These are phyloP conservation scores for Cucurbita argyrosperma DNA, from an alignment of 306 rosid species.

Conservation along the genomic window DNA sequence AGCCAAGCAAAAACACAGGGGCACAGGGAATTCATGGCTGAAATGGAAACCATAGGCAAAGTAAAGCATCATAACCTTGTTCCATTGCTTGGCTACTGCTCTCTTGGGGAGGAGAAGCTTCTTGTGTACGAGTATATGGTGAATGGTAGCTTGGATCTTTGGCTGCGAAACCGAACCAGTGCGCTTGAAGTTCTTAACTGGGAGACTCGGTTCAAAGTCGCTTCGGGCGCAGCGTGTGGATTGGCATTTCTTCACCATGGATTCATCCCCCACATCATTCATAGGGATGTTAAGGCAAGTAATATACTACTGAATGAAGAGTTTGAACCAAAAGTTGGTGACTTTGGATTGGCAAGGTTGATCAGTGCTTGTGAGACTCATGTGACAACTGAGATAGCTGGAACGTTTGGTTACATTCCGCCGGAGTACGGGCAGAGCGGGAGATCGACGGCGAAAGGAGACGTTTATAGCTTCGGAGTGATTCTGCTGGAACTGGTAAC, in stretches of 20 bases:
- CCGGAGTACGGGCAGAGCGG: conserved; percentile 99
- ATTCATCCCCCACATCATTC: conserved; percentile 84
- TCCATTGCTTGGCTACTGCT: conserved; percentile 83
- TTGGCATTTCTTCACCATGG: conserved; percentile 91
- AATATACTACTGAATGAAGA: conserved; percentile 75
- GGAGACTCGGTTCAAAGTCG: conserved; percentile 72
- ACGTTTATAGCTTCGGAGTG: conserved; percentile 89
- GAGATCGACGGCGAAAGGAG: conserved; percentile 80
- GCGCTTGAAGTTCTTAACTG: conserved; percentile 72
- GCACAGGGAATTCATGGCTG: conserved; percentile 81
- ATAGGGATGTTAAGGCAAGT: conserved; percentile 87
- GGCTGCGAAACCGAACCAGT: conserved; percentile 78
- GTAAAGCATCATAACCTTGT: conserved; percentile 88
- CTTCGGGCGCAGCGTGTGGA: conserved; percentile 68
- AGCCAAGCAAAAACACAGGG: conserved; percentile 94
- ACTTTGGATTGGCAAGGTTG: conserved; percentile 84
- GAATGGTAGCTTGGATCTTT: conserved; percentile 87
- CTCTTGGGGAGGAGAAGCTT: conserved; percentile 77
- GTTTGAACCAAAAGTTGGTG: conserved; percentile 87
- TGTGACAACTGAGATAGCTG: conserved; percentile 76
- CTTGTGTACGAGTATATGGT: conserved; percentile 94
- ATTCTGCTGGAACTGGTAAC: conserved; percentile 82
- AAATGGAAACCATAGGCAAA: conserved; percentile 97
- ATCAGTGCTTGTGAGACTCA: conserved; percentile 98
- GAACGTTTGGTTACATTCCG: conserved; percentile 96